A percentile compares a stretch with the other conserved stretches of the same genome.
Evolutionary conservation across 176 grass and related monocot species (phyloP).

Genomic region (Poa pratensis): DNA sequence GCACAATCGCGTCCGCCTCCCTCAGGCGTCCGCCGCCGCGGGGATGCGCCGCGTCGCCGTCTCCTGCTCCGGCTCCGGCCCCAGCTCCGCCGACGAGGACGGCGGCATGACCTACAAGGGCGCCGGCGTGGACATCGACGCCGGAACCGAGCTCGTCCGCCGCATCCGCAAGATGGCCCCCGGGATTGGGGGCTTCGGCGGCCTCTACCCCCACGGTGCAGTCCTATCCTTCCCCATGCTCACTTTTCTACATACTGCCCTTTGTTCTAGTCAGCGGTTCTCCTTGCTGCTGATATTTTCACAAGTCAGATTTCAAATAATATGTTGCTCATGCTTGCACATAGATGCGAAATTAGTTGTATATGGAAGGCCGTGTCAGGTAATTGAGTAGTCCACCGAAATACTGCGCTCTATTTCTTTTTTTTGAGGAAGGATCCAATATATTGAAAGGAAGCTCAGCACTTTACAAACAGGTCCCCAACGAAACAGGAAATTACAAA

Average conservation of each 20-base stretch:
- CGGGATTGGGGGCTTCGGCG: slow-evolving; percentile 82
- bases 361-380: not conserved
- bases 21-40: not conserved
- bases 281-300: too few species aligned
- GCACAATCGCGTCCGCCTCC: not conserved
- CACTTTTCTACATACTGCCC: not conserved
- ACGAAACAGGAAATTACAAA: too few species aligned
- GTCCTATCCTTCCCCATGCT: not conserved
- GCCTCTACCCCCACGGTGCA: slow-evolving; percentile 76
- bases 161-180: slow-evolving; percentile 88
- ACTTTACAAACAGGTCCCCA: too few species aligned
- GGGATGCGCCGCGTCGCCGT: slow-evolving; percentile 36
- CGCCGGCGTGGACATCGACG: slow-evolving; percentile 92
- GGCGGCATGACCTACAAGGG: slow-evolving; percentile 79
- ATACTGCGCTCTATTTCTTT: too few species aligned
- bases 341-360: not conserved
- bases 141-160: slow-evolving; percentile 77
- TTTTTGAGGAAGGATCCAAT: too few species aligned
- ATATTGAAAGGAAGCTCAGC: too few species aligned
- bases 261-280: not conserved
- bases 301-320: too few species aligned
- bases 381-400: not conserved
- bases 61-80: slow-evolving; percentile 39
- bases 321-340: not conserved
- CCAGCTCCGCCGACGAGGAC: not conserved